Evolutionary conservation across 2,329 filamentous ascomycete genomes (phyloP).

Genomic region (Fusarium piperis): DNA sequence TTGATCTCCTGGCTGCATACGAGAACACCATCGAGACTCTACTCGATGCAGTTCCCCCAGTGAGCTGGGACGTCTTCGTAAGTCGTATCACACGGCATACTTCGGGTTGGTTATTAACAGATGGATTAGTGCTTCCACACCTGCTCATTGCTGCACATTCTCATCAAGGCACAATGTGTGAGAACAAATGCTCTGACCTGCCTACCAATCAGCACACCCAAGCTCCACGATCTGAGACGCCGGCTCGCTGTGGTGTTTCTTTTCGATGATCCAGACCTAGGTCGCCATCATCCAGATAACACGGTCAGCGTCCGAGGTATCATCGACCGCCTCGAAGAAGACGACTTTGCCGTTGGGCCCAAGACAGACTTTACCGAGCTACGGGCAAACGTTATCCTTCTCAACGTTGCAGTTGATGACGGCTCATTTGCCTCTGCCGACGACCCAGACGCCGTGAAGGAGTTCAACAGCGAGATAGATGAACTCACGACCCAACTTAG

Average conservation of each 20-base stretch:
- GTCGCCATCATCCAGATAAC: slow-evolving; percentile 53
- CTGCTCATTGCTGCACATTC: slow-evolving; percentile 57
- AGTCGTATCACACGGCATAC: slow-evolving; percentile 30
- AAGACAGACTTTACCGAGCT: slow-evolving; percentile 76
- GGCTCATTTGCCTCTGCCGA: slow-evolving; percentile 50
- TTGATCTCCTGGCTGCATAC: slow-evolving; percentile 52
- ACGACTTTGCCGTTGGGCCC: slow-evolving; percentile 62
- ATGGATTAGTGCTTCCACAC: slow-evolving; percentile 59
- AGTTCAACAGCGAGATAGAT: slow-evolving; percentile 79
- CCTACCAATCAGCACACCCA: slow-evolving; percentile 63
- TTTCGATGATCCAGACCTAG: slow-evolving; percentile 59
- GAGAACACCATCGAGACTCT: slow-evolving; percentile 57
- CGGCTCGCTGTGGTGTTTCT: slow-evolving; percentile 73
- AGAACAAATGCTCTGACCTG: slow-evolving; percentile 67
- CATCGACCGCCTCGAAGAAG: slow-evolving; percentile 56
- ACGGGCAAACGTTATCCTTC: slow-evolving; percentile 69
- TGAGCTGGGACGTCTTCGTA: slow-evolving; percentile 55
- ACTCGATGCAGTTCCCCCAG: slow-evolving; percentile 51
- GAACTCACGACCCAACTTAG: slow-evolving; percentile 69
- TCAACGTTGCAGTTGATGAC: slow-evolving; percentile 80
- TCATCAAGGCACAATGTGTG: slow-evolving; percentile 59
- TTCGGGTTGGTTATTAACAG: not conserved
- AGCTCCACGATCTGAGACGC: slow-evolving; percentile 69
- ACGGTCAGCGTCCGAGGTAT: slow-evolving; percentile 55
- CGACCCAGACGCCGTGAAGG: slow-evolving; percentile 45